phyloP scores from a whole-genome alignment of 2,329 filamentous ascomycete genomes.

The Pestalotiopsis sp. region DNA sequence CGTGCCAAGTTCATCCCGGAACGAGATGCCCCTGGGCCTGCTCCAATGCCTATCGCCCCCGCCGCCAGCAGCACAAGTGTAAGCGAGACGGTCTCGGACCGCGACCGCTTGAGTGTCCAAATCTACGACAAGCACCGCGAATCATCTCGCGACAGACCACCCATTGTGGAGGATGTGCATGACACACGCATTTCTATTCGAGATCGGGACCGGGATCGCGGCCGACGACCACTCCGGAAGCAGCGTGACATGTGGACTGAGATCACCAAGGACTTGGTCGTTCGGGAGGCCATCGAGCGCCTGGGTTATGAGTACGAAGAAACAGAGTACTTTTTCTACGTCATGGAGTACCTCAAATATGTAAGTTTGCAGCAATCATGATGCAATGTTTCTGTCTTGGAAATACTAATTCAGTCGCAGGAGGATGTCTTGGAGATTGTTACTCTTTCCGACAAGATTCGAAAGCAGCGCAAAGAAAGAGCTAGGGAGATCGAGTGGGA shows the following conservation, averaged over 20 bases:
- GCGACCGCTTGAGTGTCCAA: constrained; percentile 45
- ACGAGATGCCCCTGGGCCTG: constrained; percentile 43
- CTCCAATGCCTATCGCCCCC: background rate
- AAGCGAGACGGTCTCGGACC: constrained; percentile 20
- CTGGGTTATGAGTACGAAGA: constrained; percentile 89
- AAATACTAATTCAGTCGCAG: constrained; percentile 43
- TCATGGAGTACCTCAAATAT: constrained; percentile 87
- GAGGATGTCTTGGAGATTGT: constrained; percentile 87
- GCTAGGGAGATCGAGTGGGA: constrained; percentile 60
- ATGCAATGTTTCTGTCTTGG: constrained; percentile 16
- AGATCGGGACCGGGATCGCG: constrained; percentile 34
- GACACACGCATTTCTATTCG: constrained; percentile 49
- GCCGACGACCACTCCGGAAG: constrained; percentile 36
- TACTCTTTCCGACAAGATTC: constrained; percentile 80
- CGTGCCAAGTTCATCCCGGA: constrained; percentile 74
- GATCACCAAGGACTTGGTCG: constrained; percentile 89
- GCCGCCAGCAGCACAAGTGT: constrained; percentile 27
- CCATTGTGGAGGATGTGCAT: constrained; percentile 55
- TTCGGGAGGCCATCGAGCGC: constrained; percentile 82
- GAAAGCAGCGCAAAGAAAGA: constrained; percentile 58
- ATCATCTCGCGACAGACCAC: constrained; percentile 36
- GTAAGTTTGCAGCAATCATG: constrained; percentile 56
- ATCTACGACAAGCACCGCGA: constrained; percentile 40
- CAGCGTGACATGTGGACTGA: constrained; percentile 87
- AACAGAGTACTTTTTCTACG: constrained; percentile 85